Evolutionary conservation across 1,284 basidiomycete genomes (phyloP).

Genomic region (Puccinia coronata): DNA sequence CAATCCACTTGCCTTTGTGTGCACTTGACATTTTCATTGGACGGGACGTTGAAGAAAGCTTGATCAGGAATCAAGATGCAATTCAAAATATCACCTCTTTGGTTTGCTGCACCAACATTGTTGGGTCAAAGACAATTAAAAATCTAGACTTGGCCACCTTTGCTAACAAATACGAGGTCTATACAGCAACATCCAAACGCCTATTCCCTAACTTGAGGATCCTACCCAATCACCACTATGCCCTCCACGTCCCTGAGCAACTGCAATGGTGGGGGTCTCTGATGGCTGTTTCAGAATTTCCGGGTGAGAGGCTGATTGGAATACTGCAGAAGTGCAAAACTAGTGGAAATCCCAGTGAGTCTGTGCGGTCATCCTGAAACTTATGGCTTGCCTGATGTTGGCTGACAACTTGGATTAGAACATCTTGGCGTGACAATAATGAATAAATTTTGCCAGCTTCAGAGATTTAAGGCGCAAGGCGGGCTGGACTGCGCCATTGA

Average conservation of each 20-base stretch:
- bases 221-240: neutral
- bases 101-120: neutral
- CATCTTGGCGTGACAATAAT: neutral
- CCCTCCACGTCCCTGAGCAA: neutral
- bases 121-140: neutral
- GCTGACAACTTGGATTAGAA: neutral
- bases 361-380: too few species aligned
- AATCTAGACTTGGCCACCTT: too few species aligned
- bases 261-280: neutral
- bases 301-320: conserved; percentile 3
- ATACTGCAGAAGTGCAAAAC: conserved; percentile 6
- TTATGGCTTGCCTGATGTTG: neutral
- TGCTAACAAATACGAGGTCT: too few species aligned
- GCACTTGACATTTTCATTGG: neutral
- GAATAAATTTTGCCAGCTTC: neutral
- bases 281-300: neutral
- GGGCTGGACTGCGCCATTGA: neutral
- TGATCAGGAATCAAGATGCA: neutral
- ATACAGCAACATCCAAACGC: neutral
- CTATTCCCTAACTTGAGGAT: neutral
- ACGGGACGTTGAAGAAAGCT: neutral
- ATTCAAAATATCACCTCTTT: neutral
- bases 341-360: conserved; percentile 3
- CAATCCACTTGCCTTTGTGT: neutral
- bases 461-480: neutral